Evolutionary conservation across 192 early-diverging fungal species (phyloP), one percentile per base, ranked within the genome.

Genomic region (Spizellomyces sp.): DNA sequence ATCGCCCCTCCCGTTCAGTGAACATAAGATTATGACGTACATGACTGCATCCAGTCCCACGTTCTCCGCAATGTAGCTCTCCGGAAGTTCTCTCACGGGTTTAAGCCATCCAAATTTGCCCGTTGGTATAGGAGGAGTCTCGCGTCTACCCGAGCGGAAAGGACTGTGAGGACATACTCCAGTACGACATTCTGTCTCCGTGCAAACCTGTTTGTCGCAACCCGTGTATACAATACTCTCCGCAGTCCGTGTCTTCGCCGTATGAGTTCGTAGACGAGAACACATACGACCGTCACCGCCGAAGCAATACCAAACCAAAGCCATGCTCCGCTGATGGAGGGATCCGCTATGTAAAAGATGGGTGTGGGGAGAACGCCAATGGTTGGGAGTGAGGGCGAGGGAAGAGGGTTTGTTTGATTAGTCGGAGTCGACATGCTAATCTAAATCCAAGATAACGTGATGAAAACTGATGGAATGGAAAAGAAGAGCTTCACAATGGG

Each of bases 41-140:
- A 83, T 83, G 8, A 79, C 69, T 4, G 81, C 84, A 67, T 85
- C 84, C 47, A 85, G 66, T 4, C 84, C 84, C 10, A 85, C 71
- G 45, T 85, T 77, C 50, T 83, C 75, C 6, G 76, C 58, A 44
- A 80, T 56, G 52, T 65, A 77, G 41, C 56, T 62, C 43, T 85
- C 80, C 45, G 74, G 74, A 9, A 71, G 75, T 4, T 27, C 61
- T 21, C 75, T 55, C 8, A 75, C 74, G 5, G 60, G 66, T 27
- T 70, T 71, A 27, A 83, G 9, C 84, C 84, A 82, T 12, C 74
- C 73, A 67, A 85, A 83, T 47, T 58, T 43, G 41, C 58, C 54
- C 22, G n/a, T 19, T 6, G 84, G 76, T 0, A 82, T 59, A 6
- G 69, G 55, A 14, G 81, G 79, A 8, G 70, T 58, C 54, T 79